These are phyloP conservation scores for Closterium sp. DNA, from an alignment of 139 green algal genomes.

Conservation along the genomic window DNA sequence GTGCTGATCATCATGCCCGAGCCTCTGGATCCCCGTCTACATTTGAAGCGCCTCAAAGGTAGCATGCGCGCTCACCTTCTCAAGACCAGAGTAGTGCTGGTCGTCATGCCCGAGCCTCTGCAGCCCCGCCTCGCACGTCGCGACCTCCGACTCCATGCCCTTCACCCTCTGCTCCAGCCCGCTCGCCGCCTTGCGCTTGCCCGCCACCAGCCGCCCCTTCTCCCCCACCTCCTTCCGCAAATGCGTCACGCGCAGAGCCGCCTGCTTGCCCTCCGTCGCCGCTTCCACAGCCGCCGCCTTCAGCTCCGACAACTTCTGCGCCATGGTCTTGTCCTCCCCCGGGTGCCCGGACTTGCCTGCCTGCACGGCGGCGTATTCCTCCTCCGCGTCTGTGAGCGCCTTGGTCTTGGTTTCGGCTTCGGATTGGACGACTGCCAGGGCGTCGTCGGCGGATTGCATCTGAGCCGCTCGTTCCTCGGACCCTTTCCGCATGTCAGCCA, in stretches of 20 bases:
- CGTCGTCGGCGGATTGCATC: neutral
- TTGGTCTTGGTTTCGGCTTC: neutral
- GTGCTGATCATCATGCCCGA: too few species aligned
- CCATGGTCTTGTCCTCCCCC: conserved; percentile 46
- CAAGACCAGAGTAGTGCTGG: neutral
- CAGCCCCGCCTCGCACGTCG: neutral
- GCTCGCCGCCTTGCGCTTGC: conserved; percentile 75
- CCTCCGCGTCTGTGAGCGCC: neutral
- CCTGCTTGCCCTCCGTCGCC: conserved; percentile 66
- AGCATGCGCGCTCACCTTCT: neutral
- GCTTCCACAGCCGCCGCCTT: conserved; percentile 25
- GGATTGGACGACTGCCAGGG: neutral
- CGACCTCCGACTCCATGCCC: conserved; percentile 1
- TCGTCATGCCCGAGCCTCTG: neutral
- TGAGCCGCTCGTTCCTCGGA: neutral
- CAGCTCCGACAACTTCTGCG: conserved; percentile 39
- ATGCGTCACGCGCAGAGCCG: conserved; percentile 71
- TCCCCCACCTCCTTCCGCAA: conserved; percentile 76
- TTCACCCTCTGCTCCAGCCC: conserved; percentile 58
- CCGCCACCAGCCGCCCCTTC: conserved; percentile 65
- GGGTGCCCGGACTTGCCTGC: conserved; percentile 36
- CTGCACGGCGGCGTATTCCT: conserved; percentile 21
- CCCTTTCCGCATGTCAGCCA: neutral
- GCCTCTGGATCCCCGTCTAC: too few species aligned
- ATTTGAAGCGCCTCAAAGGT: neutral